Conservation (phyloP, 176 grass and related monocot genomes). For the Avena eriantha region DNA sequence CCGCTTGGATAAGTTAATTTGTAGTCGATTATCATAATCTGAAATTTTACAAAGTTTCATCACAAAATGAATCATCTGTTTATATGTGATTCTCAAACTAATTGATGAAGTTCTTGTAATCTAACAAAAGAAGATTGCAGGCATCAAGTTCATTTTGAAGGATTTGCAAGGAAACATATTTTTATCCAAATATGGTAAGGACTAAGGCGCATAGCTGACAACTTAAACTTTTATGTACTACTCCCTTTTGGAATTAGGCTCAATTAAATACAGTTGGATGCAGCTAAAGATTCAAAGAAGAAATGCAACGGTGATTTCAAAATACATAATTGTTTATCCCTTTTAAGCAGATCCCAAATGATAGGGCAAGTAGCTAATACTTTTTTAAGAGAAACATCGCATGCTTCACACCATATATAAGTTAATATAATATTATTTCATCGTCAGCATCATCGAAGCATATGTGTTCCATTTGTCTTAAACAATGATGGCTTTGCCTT, state of each 20-base stretch:
- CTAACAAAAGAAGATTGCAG: not conserved
- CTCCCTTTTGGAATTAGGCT: not conserved
- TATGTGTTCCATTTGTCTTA: not conserved
- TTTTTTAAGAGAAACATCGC: not conserved
- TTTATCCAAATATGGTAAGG: not conserved
- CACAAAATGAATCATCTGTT: constrained; percentile 31
- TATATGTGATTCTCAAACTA: constrained; percentile 4
- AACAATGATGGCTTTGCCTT: not conserved
- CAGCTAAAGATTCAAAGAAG: constrained; percentile 2
- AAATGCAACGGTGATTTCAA: not conserved
- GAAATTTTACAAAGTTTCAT: constrained; percentile 46
- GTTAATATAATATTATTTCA: constrained; percentile 2
- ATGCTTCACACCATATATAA: not conserved
- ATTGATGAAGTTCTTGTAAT: not conserved
- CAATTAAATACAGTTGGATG: not conserved
- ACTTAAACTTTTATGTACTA: not conserved
- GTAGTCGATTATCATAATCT: constrained; percentile 96
- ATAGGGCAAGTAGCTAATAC: not conserved
- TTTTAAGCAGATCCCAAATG: constrained; percentile 1
- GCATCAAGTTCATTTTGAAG: not conserved
- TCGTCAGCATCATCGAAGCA: not conserved
- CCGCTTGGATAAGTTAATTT: constrained; percentile 96
- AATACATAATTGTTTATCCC: not conserved
- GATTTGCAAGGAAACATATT: not conserved
- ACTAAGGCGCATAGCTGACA: not conserved